phyloP scores from a whole-genome alignment of 1,284 basidiomycete genomes.

The Pseudozyma tsukubaensis region DNA sequence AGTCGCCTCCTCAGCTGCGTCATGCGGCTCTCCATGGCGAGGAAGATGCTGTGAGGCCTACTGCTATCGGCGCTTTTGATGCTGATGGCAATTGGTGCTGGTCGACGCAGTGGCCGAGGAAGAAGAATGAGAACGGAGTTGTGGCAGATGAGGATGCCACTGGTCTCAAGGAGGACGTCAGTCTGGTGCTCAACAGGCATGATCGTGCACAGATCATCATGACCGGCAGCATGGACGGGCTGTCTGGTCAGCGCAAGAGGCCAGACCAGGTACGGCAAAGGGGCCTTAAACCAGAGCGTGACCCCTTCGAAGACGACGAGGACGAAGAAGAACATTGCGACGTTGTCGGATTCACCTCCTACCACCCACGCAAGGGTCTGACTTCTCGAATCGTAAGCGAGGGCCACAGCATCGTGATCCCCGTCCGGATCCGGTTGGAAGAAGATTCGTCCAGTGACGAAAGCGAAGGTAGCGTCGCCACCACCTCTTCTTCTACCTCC shows the following conservation, averaged over 20 bases:
- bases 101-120: background rate
- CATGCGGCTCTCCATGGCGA: constrained; percentile 14
- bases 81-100: constrained; percentile 25
- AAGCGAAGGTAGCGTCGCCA: constrained; percentile 21
- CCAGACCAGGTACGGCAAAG: no score
- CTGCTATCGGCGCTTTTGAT: constrained; percentile 21
- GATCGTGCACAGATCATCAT: constrained; percentile 23
- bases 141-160: background rate
- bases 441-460: constrained; percentile 41
- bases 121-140: background rate
- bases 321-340: constrained; percentile 13
- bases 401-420: constrained; percentile 22
- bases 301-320: background rate
- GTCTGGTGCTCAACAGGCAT: constrained; percentile 20
- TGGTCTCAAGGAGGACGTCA: background rate
- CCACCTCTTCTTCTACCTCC: no score
- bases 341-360: constrained; percentile 31
- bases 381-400: background rate
- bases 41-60: background rate
- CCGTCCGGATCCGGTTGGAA: constrained; percentile 27
- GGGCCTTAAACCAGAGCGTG: no score
- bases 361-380: background rate
- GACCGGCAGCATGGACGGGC: constrained; percentile 10
- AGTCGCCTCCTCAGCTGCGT: constrained; percentile 17
- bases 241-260: background rate